Conservation (phyloP, 495 filamentous ascomycete genomes). For the Penicillium ucsense region DNA sequence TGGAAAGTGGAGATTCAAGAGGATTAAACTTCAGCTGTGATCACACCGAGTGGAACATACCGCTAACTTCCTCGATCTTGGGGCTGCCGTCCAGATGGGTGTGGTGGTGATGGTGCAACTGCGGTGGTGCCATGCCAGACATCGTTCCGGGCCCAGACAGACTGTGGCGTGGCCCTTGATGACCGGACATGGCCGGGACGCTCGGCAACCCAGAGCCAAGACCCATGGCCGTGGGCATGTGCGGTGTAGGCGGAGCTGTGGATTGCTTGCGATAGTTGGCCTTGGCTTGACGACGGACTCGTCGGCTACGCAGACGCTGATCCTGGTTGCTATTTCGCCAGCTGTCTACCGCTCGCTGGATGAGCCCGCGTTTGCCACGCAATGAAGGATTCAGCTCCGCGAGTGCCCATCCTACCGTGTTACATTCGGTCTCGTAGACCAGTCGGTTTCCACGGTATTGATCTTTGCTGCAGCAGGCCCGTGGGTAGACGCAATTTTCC, state of each 20-base stretch:
- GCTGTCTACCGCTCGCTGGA: slow-evolving; percentile 94
- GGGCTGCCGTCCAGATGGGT: slow-evolving; percentile 63
- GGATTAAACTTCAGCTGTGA: slow-evolving; percentile 4
- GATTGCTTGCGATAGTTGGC: slow-evolving; percentile 63
- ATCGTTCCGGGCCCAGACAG: slow-evolving; percentile 36
- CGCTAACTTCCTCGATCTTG: slow-evolving; percentile 75
- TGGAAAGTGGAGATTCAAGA: slow-evolving; percentile 12
- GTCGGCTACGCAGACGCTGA: slow-evolving; percentile 74
- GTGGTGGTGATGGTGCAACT: slow-evolving; percentile 77
- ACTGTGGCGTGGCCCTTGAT: slow-evolving; percentile 33
- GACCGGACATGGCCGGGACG: slow-evolving; percentile 34
- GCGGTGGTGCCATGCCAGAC: slow-evolving; percentile 50
- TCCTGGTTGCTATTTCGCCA: slow-evolving; percentile 99
- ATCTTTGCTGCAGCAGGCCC: slow-evolving; percentile 90
- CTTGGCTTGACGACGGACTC: slow-evolving; percentile 91
- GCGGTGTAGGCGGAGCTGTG: slow-evolving; percentile 33
- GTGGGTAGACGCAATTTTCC: slow-evolving; percentile 95
- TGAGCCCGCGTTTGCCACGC: slow-evolving; percentile 86
- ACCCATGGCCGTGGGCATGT: slow-evolving; percentile 45
- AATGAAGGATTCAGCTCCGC: slow-evolving; percentile 86
- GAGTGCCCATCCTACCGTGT: slow-evolving; percentile 93
- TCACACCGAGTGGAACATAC: slow-evolving; percentile 86
- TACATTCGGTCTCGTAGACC: slow-evolving; percentile 96
- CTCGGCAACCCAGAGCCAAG: slow-evolving; percentile 43
- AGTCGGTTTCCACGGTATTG: slow-evolving; percentile 92